phyloP scores from a whole-genome alignment of 2,329 filamentous ascomycete species.

The Xylaria arbuscula region DNA sequence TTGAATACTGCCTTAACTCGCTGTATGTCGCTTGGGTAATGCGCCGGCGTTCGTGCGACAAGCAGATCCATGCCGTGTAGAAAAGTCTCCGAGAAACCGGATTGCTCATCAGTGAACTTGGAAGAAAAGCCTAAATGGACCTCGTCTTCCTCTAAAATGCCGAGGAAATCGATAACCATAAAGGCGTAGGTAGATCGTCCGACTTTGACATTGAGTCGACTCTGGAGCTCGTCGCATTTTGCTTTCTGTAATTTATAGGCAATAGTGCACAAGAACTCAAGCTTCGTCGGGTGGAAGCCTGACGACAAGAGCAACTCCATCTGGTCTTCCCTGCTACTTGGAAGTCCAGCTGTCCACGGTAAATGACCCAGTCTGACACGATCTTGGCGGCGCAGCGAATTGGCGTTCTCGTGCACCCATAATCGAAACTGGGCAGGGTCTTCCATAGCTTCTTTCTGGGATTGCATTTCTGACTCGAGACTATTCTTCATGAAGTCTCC shows the following conservation, averaged over 20 bases:
- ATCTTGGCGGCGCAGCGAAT: slow-evolving; percentile 48
- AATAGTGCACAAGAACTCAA: slow-evolving; percentile 61
- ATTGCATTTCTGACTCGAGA: slow-evolving; percentile 63
- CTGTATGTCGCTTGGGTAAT: slow-evolving; percentile 78
- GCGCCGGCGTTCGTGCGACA: slow-evolving; percentile 75
- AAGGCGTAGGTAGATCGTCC: slow-evolving; percentile 70
- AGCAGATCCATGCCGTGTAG: slow-evolving; percentile 71
- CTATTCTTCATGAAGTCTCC: slow-evolving; percentile 60
- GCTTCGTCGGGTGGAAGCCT: slow-evolving; percentile 66
- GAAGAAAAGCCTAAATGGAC: slow-evolving; percentile 75
- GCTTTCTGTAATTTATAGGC: slow-evolving; percentile 60
- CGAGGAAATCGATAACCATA: slow-evolving; percentile 76
- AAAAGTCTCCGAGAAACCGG: slow-evolving; percentile 63
- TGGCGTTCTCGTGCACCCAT: slow-evolving; percentile 62
- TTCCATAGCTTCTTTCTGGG: slow-evolving; percentile 62
- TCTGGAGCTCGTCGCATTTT: slow-evolving; percentile 65
- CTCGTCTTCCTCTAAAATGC: slow-evolving; percentile 70
- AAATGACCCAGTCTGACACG: slow-evolving; percentile 55
- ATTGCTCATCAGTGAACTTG: slow-evolving; percentile 67
- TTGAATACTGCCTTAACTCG: slow-evolving; percentile 69
- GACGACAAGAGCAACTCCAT: slow-evolving; percentile 66
- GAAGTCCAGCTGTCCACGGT: slow-evolving; percentile 62
- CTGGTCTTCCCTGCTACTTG: slow-evolving; percentile 60
- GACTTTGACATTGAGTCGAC: slow-evolving; percentile 70
- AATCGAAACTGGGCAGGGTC: slow-evolving; percentile 62